Conservation (phyloP, 1,139 yeast genomes). For the Debaryomyces singareniensis region DNA sequence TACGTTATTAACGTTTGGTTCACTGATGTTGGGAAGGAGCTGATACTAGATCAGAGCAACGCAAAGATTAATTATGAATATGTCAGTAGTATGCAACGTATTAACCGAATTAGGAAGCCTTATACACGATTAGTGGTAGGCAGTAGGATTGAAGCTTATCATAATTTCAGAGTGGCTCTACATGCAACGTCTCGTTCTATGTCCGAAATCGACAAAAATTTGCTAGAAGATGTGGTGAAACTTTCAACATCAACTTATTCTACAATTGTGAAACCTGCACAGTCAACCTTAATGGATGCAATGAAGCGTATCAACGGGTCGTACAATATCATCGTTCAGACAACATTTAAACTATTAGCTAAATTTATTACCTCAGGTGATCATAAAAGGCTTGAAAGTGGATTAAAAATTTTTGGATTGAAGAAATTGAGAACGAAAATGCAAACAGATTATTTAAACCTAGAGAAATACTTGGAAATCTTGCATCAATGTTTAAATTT, state of each 20-base stretch:
- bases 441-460: conserved; percentile 50
- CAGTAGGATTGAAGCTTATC: conserved; percentile 70
- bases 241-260: conserved; percentile 68
- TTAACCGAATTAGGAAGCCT: conserved; percentile 55
- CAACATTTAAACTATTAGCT: conserved; percentile 43
- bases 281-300: conserved; percentile 59
- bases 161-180: conserved; percentile 65
- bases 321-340: conserved; percentile 44
- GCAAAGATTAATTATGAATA: conserved; percentile 32
- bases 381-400: conserved; percentile 59
- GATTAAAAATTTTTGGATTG: conserved; percentile 50
- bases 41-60: conserved; percentile 53
- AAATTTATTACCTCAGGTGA: conserved; percentile 51
- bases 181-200: conserved; percentile 74
- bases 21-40: conserved; percentile 74
- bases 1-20: conserved; percentile 76
- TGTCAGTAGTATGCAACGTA: conserved; percentile 29
- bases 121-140: conserved; percentile 76
- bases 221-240: conserved; percentile 65
- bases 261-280: conserved; percentile 67
- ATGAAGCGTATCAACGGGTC: conserved; percentile 73
- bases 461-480: conserved; percentile 40
- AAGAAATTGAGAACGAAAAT: conserved; percentile 50
- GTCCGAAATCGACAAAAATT: conserved; percentile 55
- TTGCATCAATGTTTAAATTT: conserved; percentile 52